Percentiles rank a stretch among this genome's conserved stretches.
phyloP scores from a whole-genome alignment of 2,329 filamentous ascomycete genomes.

The Cyphellophora europaea region DNA sequence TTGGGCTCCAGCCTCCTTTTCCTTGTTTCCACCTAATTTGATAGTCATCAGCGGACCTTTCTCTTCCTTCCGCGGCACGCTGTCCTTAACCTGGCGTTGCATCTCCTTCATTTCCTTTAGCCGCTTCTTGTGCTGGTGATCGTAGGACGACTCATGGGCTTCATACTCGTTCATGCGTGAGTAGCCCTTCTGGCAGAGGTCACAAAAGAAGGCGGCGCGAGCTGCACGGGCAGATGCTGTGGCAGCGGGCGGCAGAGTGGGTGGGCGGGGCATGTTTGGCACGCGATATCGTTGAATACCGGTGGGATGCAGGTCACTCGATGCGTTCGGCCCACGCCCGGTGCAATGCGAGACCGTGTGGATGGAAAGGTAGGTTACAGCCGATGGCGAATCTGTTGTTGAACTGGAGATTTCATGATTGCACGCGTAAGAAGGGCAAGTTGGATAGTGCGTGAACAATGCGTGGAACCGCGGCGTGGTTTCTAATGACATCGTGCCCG shows the following conservation, averaged over 20 bases:
- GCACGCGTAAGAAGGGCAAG: no score
- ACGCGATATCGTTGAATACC: no score
- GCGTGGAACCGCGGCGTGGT: no score
- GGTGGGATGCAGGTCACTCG: no score
- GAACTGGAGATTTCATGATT: no score
- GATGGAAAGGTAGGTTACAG: no score
- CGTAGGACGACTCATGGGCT: conserved; percentile 85
- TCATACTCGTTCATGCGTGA: conserved; percentile 93
- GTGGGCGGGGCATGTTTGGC: conserved; percentile 2
- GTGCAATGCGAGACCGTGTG: no score
- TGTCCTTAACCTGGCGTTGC: conserved; percentile 25
- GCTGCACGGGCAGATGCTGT: conserved; percentile 63
- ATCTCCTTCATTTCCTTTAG: conserved; percentile 37
- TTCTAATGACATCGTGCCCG: no score
- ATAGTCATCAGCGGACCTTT: conserved; percentile 31
- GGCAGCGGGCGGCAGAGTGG: conserved; percentile 37
- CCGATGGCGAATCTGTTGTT: no score
- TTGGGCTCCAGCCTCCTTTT: conserved; percentile 45
- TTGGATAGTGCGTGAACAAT: no score
- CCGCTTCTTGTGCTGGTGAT: conserved; percentile 84
- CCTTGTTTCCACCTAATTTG: conserved; percentile 19
- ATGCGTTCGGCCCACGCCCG: no score
- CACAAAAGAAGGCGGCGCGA: conserved; percentile 71
- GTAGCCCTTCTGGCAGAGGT: conserved; percentile 89
- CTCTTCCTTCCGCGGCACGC: conserved; percentile 33